Conservation (phyloP, 345 rosid species). For the Crucihimalaya himalaica region DNA sequence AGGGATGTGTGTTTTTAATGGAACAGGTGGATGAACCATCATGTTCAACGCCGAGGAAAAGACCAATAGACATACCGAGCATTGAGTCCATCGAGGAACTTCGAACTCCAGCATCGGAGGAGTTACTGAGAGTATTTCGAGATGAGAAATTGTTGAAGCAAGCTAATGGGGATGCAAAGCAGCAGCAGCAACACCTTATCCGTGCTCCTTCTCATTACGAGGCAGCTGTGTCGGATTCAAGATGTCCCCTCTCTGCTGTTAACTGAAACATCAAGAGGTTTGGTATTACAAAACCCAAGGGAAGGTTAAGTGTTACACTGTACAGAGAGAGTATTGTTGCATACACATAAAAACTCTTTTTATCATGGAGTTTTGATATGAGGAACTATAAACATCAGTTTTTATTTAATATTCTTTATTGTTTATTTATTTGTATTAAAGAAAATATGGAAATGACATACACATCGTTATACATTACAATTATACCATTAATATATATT, state of each 20-base stretch:
- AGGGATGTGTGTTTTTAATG: conserved; percentile 4
- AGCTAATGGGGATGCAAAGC: conserved; percentile 75
- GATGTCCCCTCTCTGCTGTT: conserved; percentile 85
- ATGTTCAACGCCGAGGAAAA: conserved; percentile 87
- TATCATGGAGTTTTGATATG: conserved; percentile 24
- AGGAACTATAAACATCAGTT: background rate
- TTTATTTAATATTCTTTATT: conserved; percentile 37
- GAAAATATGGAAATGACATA: background rate
- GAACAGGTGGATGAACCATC: conserved; percentile 87
- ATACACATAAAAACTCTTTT: conserved; percentile 3
- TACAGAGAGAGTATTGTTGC: conserved; percentile 48
- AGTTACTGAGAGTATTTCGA: conserved; percentile 69
- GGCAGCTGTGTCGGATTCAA: conserved; percentile 77
- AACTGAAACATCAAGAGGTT: conserved; percentile 49
- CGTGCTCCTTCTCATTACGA: conserved; percentile 49
- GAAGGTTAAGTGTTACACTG: conserved; percentile 26
- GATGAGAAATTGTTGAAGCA: conserved; percentile 64
- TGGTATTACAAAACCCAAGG: conserved; percentile 11
- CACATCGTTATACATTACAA: background rate
- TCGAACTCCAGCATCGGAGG: conserved; percentile 84
- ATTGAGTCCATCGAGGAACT: conserved; percentile 81
- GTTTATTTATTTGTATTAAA: conserved; percentile 27
- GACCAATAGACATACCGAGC: conserved; percentile 75
- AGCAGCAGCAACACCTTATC: conserved; percentile 46
- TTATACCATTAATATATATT: too few relatives aligned